Percentiles rank a stretch among this genome's conserved stretches.
phyloP scores from a whole-genome alignment of 768 basidiomycete genomes.

The Austroboletus festivus region DNA sequence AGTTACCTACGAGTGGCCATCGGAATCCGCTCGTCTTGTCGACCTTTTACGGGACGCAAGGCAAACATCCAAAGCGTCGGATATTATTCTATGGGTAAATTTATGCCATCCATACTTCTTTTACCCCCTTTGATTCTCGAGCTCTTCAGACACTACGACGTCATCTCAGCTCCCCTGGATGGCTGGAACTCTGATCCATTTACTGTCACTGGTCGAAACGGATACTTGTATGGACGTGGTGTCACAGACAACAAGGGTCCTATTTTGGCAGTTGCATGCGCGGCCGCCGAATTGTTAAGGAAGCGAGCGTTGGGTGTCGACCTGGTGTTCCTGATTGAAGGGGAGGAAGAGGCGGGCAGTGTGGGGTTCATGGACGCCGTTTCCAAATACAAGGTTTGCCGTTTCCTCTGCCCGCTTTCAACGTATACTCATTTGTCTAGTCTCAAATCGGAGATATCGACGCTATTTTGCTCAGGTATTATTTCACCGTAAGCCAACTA shows the following conservation, averaged over 20 bases:
- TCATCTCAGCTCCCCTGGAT: slow-evolving; percentile 73
- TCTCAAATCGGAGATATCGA: slow-evolving; percentile 83
- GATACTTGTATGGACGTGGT: slow-evolving; percentile 87
- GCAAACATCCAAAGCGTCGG: slow-evolving; percentile 57
- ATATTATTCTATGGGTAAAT: slow-evolving; percentile 87
- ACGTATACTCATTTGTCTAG: slow-evolving; percentile 35
- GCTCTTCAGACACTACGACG: slow-evolving; percentile 81
- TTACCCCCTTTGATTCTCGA: not conserved
- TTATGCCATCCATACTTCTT: not conserved
- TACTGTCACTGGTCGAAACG: slow-evolving; percentile 75
- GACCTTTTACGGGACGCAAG: slow-evolving; percentile 73
- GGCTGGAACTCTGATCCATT: slow-evolving; percentile 89
- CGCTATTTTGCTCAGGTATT: slow-evolving; percentile 81
- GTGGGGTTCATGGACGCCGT: slow-evolving; percentile 81
- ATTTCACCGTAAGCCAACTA: not conserved
- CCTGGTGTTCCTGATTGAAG: slow-evolving; percentile 88
- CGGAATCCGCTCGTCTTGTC: slow-evolving; percentile 88
- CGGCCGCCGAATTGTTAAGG: slow-evolving; percentile 77
- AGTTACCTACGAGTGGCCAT: slow-evolving; percentile 77
- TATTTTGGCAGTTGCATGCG: slow-evolving; percentile 85
- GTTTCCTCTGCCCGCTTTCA: not conserved
- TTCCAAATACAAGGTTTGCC: slow-evolving; percentile 61
- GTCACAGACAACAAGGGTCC: slow-evolving; percentile 97
- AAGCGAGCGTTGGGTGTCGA: slow-evolving; percentile 77
- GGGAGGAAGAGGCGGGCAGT: slow-evolving; percentile 96